Conservation (phyloP, 257 asterid genomes). For the Ilex asprella region DNA sequence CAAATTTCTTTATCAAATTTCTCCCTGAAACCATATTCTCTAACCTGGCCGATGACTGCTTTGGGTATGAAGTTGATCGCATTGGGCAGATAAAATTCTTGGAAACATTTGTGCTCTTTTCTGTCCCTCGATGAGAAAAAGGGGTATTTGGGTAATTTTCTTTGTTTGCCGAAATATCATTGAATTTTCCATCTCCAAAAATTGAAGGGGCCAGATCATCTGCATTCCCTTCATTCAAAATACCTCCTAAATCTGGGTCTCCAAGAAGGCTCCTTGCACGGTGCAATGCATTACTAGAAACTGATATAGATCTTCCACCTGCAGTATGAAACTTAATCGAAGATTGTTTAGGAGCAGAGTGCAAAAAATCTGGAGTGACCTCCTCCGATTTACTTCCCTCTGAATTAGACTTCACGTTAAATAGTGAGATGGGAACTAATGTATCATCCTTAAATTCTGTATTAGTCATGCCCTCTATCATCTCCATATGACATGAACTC, state of each 20-base stretch:
- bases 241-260: slow-evolving; percentile 49
- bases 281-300: slow-evolving; percentile 75
- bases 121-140: slow-evolving; percentile 22
- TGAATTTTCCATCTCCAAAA: slow-evolving; percentile 23
- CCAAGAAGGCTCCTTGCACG: slow-evolving; percentile 89
- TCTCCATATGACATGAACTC: slow-evolving; percentile 21
- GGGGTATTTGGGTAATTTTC: slow-evolving; percentile 46
- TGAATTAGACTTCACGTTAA: slow-evolving; percentile 24
- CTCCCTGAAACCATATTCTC: slow-evolving; percentile 43
- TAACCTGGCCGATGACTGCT: slow-evolving; percentile 26
- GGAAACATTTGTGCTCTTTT: slow-evolving; percentile 23
- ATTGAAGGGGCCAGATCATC: slow-evolving; percentile 32
- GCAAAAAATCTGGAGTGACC: slow-evolving; percentile 29
- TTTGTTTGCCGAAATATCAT: slow-evolving; percentile 20
- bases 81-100: slow-evolving; percentile 65
- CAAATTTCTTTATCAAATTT: slow-evolving; percentile 79
- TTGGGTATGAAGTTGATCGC: slow-evolving; percentile 36
- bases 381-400: slow-evolving; percentile 23
- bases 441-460: slow-evolving; percentile 25
- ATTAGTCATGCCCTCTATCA: slow-evolving; percentile 15
- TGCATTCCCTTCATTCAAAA: slow-evolving; percentile 35
- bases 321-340: slow-evolving; percentile 86
- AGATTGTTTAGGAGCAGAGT: slow-evolving; percentile 43
- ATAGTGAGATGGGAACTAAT: slow-evolving; percentile 21
- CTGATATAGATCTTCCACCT: slow-evolving; percentile 91